Base-by-base conservation (phyloP, 2,329 filamentous ascomycete species). In the Colletotrichum phormii region DNA sequence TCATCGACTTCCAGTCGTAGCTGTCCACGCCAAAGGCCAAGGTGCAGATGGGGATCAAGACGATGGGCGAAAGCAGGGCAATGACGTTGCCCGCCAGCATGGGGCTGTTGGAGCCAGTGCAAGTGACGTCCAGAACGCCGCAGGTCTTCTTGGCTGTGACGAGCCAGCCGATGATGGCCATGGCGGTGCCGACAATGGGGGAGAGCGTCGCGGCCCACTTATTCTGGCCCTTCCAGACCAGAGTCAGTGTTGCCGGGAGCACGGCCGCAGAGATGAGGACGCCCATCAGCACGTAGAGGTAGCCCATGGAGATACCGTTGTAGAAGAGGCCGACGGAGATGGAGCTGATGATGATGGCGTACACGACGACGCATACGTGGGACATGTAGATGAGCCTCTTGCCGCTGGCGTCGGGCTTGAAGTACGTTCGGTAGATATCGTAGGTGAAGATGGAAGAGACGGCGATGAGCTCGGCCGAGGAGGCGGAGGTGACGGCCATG, bases 21-120 rank as follows among this genome's bases (percentile, higher is more conserved):
- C 94, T 91, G 71, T 95, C 92, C 2, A 81, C 46, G 1, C 83
- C 83, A 46, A 84, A 82, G 18, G 88, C 83, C 64, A 92, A 88
- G 0, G 94, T 95, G n/a, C 97, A 86, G 57, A 96, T 74, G 0
- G 94, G 94, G 9, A 96, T 88, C 79, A 96, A 91, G 53, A 96
- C 80, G 0, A 94, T 74, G 0, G 95, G 95, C 0, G 93, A 92
- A 8, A 97, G 90, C 1, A 98, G 88, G 0, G 95, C 94, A 1
- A 92, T 91, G 4, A 97, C 94, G 76, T 97, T 97, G 37, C 95
- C 95, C 1, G 93, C 95, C 26, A 97, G 85, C 94, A 97, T 97
- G 13, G 95, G 94, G 75, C 94, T 90, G 82, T 97, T 97, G 29
- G 91, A 89, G 2, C 95, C 95, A 0, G 94, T 96, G 76, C 92